Evolutionary conservation across 352 stramenopile genomes (phyloP), one percentile per base, ranked within the genome.

Genomic region (Saprolegnia diclina): DNA sequence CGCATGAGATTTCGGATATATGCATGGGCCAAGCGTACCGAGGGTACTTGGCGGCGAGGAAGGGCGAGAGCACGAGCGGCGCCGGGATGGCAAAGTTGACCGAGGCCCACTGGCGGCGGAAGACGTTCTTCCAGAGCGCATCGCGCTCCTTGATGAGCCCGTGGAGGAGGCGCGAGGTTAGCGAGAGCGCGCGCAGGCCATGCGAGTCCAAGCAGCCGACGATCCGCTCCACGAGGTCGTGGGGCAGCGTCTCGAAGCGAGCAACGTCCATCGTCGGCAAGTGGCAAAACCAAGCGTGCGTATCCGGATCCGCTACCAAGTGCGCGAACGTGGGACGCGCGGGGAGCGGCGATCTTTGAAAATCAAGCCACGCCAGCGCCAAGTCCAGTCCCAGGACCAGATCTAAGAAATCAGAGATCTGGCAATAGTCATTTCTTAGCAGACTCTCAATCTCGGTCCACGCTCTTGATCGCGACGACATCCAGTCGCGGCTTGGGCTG

Each of bases 111-210:
- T 64, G 32, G 40, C n/a, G n/a, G 19, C 32, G 19, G 46, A 64
- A 64, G 7, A 64, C 56, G n/a, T 21, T 18, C 24, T 48, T 46
- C 56, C 56, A 64, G 11, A 64, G 18, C 35, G 45, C 32, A 29
- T 64, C 56, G 32, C 24, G 56, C 56, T 18, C 16, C 35, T 4
- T 21, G 32, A 64, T 21, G 11, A 64, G 40, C 5, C 24, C 38
- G 56, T 22, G 40, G 56, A 52, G 14, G 19, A 21, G 7, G 35
- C 56, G 56, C 21, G 56, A 64, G 10, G 38, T 35, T 18, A 32
- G 4, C 19, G 56, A 13, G 35, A 64, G 37, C 37, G 38, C 32
- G 10, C 56, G 37, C 10, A 64, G 56, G 14, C 42, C 56, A 21
- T 63, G 19, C 11, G 55, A 16, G 24, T 45, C 55, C 55, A 63